Percentiles rank a stretch among this genome's conserved stretches.
These are phyloP conservation scores for Pseudogymnoascus sp. DNA, from an alignment of 2,329 filamentous ascomycete genomes.

Conservation along the genomic window DNA sequence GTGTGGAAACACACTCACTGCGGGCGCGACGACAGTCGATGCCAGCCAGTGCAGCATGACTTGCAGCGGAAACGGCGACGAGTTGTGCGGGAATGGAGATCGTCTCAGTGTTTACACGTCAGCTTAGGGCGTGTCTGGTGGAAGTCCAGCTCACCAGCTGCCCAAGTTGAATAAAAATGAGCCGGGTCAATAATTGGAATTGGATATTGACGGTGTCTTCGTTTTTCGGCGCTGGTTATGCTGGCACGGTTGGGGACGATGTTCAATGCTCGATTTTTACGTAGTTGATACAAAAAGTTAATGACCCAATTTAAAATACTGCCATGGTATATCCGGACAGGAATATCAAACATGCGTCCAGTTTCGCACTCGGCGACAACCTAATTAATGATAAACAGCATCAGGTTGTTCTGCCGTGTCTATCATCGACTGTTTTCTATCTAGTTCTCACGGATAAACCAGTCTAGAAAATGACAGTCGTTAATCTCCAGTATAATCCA, in stretches of 20 bases:
- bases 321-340: not conserved
- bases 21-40: constrained; percentile 18
- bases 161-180: not conserved
- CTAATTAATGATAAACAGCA: not conserved
- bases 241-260: not conserved
- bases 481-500: too few relatives aligned
- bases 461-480: not conserved
- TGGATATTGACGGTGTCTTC: not conserved
- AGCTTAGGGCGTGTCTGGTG: not conserved
- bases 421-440: not conserved
- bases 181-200: not conserved
- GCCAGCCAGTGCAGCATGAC: constrained; percentile 21
- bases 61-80: constrained; percentile 25
- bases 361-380: not conserved
- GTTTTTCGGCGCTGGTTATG: not conserved
- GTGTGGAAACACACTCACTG: constrained; percentile 26
- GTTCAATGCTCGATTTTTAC: not conserved
- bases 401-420: not conserved
- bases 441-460: not conserved
- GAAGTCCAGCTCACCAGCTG: not conserved
- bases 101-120: constrained; percentile 22
- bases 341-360: not conserved
- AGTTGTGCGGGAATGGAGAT: constrained; percentile 30
- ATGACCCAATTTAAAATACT: not conserved
- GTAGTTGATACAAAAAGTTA: not conserved